Evolutionary conservation across 306 rosid genomes (phyloP), one percentile per base, ranked within the genome.

Genomic region (Begonia peltatifolia): DNA sequence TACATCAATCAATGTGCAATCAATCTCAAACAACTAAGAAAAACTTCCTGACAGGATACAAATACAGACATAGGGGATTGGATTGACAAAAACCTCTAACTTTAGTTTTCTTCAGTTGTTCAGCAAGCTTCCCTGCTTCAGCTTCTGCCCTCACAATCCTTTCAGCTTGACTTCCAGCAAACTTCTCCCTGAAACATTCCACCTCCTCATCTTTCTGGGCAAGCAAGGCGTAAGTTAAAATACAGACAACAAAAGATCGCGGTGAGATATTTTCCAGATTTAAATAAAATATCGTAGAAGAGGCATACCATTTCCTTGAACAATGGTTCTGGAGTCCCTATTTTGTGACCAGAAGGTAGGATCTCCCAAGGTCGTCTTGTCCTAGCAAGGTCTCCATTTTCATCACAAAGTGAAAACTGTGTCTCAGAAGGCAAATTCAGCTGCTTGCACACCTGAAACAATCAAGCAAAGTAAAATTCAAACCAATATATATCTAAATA

Each of bases 131-230:
- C 14, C 42, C 68, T 36, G 90, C 94, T 78, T 84, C 87, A 72
- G 74, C 87, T 62, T 84, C 95, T 35, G 89, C 90, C 56, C 87
- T 77, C 35, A 57, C 70, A 55, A 71, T 53, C 72, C 95, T 77
- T 57, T 90, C 92, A n/a, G 92, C 95, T 72, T 90, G 97, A 69
- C 95, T 90, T 71, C 97, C 97, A 9, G 95, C 87, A 63, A 78
- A 90, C 68, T 75, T 83, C 63, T 56, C 46, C 69, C 94, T 74
- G 63, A 68, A 75, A 65, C 47, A 52, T 64, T 79, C 92, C 49
- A 85, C 94, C 48, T 85, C 95, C 53, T 85, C 97, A 59, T 85
- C 85, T 80, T 78, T 74, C 97, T 90, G 86, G 60, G 75, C 47
- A 48, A 57, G 17, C 41, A 15, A 17, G 8, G 38, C 50, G 12